Base-by-base conservation (phyloP, 495 filamentous ascomycete genomes). In the Glutinoglossum americanum region DNA sequence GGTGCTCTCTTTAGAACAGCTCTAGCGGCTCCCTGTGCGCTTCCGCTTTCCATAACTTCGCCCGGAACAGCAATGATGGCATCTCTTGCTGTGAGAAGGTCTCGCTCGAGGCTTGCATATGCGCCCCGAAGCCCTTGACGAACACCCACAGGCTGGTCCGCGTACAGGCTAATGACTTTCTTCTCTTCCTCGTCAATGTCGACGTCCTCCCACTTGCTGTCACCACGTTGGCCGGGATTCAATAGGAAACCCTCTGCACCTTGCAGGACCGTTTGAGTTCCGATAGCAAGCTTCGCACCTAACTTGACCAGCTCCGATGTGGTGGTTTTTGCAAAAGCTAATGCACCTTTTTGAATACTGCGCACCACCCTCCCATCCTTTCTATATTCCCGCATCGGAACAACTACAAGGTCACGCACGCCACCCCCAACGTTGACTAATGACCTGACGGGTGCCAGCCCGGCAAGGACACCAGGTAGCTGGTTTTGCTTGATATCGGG, bases 1-100 rank as follows among this genome's bases (percentile, higher is more conserved):
- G 93, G 93, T 28, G 89, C 89, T 60, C 82, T 77, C 68, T 76
- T 84, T 60, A 81, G 76, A 51, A 99, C 82, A 0, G 84, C 93
- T 62, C 73, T 80, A 35, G 85, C 85, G 1, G 84, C 88, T 15
- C 87, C 90, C 59, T 81, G 80, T 13, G 89, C 88, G 63, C 78
- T 89, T 39, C 78, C 77, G 62, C 85, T 86, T 65, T 97, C 90
- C 70, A 92, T 80, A 0, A 93, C 77, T 69, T 97, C 93, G 0
- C 81, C 84, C 1, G 90, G 89, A 37, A 97, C 85, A n/a, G 88
- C 90, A 63, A 96, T 84, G 60, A 97, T 87, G 1, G 90, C 93
- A 70, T 97, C 87, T 58, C 81, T 76, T 13, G 92, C 83, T 26
- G 86, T 71, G 26, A 89, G 73, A 55, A 99, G 73, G 68, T 99